Percentiles rank a stretch among this genome's conserved stretches.
These are phyloP conservation scores for Moricandia arvensis DNA, from an alignment of 345 rosid genomes.

Conservation along the genomic window DNA sequence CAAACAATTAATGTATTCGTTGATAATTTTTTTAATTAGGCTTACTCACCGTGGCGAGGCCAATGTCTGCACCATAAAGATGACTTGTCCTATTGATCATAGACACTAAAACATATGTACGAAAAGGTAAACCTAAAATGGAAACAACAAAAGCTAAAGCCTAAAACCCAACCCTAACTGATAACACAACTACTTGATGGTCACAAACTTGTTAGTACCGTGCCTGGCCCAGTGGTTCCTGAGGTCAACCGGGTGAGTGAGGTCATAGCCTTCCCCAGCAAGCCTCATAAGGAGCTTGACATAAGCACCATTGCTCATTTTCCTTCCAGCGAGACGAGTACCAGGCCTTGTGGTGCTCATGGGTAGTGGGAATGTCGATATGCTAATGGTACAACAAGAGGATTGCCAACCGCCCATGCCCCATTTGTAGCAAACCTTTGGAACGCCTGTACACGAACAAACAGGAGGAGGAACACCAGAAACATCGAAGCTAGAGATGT, in stretches of 20 bases:
- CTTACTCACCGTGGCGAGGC: no score
- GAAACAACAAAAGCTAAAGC: conserved; percentile 14
- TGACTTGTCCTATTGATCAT: no score
- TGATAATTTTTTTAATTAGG: no score
- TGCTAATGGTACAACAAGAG: conserved; percentile 56
- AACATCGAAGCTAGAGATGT: conserved; percentile 43
- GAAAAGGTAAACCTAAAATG: not conserved
- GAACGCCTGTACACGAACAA: conserved; percentile 63
- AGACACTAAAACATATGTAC: conserved; percentile 14
- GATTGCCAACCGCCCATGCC: conserved; percentile 78
- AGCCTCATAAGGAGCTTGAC: conserved; percentile 55
- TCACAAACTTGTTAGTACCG: no score
- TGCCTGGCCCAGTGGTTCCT: conserved; percentile 70
- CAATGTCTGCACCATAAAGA: no score
- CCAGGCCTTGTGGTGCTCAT: conserved; percentile 56
- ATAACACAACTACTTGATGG: conserved; percentile 44
- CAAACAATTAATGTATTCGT: no score
- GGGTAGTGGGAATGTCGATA: conserved; percentile 64
- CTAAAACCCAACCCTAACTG: not conserved
- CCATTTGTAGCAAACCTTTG: conserved; percentile 62
- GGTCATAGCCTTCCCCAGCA: conserved; percentile 55
- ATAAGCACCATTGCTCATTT: conserved; percentile 79
- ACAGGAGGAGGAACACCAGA: conserved; percentile 58
- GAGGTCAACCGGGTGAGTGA: conserved; percentile 58
- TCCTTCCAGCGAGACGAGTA: conserved; percentile 61